Evolutionary conservation across 2,329 filamentous ascomycete species (phyloP), one percentile per base, ranked within the genome.

Genomic region (Fusarium veterinarium): DNA sequence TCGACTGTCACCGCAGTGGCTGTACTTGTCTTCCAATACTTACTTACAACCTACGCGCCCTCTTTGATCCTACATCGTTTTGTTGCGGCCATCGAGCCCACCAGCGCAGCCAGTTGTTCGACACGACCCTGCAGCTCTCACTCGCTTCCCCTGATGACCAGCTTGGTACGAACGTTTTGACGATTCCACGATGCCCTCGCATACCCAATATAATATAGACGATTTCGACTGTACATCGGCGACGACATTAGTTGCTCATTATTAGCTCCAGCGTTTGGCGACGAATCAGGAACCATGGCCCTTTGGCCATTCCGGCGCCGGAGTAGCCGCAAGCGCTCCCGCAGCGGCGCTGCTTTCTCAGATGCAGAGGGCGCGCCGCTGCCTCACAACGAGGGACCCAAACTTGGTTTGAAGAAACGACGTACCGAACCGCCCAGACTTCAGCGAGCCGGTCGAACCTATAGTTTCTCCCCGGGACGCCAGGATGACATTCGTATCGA

Each of bases 261-360:
- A 71, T 70, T 77, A 78, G 72, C 68, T 72, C 52, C 45, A 55
- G 57, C 68, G 62, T 63, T 67, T 69, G 73, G 74, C 52, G 55
- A 75, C 64, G 58, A 67, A 64, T 46, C 67, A 61, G 57, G 61
- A 76, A 74, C 81, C 63, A 95, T 95, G 93, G 90, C 91, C 80
- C 85, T 95, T 82, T 97, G 94, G 94, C 93, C 91, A 69, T 97
- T 97, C 83, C 88, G 91, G 82, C 91, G 92, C 79, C 91, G 88
- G 83, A 91, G 89, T 83, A 91, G 90, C 82, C 91, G 91, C 83
- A 90, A 86, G 82, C 85, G 87, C 79, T 81, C 86, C 71, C 83
- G 84, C 67, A 84, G 83, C 73, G 81, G 89, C 81, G 88, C 86
- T 75, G 87, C 87, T 75, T 82, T 88, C 74, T 83, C 87, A 67